These are phyloP conservation scores for Hemileia vastatrix DNA, from an alignment of 1,284 basidiomycete species.

Conservation along the genomic window DNA sequence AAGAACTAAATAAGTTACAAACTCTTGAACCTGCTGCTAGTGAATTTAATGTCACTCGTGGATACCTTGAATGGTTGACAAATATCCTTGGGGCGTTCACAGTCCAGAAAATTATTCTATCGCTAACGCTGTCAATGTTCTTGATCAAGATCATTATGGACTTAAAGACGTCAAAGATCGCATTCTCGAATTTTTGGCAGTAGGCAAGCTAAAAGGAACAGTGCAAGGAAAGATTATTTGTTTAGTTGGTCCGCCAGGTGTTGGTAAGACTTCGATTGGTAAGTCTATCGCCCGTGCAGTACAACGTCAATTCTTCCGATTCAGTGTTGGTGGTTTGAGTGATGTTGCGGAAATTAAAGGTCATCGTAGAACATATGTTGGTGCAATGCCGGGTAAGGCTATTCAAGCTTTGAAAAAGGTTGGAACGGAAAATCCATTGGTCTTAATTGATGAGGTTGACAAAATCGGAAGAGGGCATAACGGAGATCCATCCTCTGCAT, in stretches of 20 bases:
- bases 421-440: constrained; percentile 93
- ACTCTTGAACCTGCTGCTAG: constrained; percentile 79
- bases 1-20: constrained; percentile 85
- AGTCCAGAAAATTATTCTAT: constrained; percentile 90
- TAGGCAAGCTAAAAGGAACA: constrained; percentile 88
- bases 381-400: constrained; percentile 92
- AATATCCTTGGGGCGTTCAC: constrained; percentile 90
- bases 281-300: constrained; percentile 87
- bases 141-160: constrained; percentile 95
- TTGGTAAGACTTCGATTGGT: constrained; percentile 77
- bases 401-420: constrained; percentile 96
- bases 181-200: constrained; percentile 94
- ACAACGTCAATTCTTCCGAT: constrained; percentile 81
- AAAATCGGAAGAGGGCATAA: constrained; percentile 90
- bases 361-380: constrained; percentile 91
- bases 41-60: constrained; percentile 79
- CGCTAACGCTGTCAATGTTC: constrained; percentile 66
- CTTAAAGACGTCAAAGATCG: constrained; percentile 91
- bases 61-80: constrained; percentile 76
- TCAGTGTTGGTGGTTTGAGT: constrained; percentile 90
- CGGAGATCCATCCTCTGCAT: constrained; percentile 85
- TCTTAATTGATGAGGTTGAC: constrained; percentile 96
- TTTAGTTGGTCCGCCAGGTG: constrained; percentile 90
- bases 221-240: constrained; percentile 95
- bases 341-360: constrained; percentile 99